phyloP scores from a whole-genome alignment of 1,139 yeast species.

The Blastobotrys buckinghamii region DNA sequence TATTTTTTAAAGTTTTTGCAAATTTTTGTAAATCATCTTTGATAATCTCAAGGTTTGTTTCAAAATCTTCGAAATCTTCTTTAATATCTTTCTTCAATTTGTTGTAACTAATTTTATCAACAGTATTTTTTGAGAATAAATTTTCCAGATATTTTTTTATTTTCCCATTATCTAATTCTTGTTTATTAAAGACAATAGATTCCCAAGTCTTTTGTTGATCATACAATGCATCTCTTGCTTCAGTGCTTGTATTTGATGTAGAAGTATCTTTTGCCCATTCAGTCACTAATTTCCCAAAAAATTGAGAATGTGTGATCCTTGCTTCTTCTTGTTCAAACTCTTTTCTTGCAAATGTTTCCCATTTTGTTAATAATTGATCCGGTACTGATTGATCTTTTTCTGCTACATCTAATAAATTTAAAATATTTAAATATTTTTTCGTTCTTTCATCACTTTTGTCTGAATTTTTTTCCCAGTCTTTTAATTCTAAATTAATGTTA shows the following conservation, averaged over 20 bases:
- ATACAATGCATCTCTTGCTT: conserved; percentile 12
- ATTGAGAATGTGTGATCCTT: conserved; percentile 15
- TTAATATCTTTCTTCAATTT: conserved; percentile 8
- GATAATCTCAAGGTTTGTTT: background rate
- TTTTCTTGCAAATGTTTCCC: conserved; percentile 9
- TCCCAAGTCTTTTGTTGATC: conserved; percentile 17
- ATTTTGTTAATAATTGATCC: conserved; percentile 1
- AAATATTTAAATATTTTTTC: conserved; percentile 3
- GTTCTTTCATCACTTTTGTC: background rate
- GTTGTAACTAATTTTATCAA: conserved; percentile 6
- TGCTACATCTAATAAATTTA: conserved; percentile 4
- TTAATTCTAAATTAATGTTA: conserved; percentile 8
- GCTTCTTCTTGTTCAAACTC: conserved; percentile 10
- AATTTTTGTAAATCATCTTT: background rate
- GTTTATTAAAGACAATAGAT: conserved; percentile 14
- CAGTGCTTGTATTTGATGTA: too few relatives aligned
- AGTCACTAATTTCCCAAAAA: conserved; percentile 15
- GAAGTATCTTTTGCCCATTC: conserved; percentile 13
- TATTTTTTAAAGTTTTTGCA: background rate
- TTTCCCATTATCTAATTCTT: conserved; percentile 3
- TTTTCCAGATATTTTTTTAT: conserved; percentile 13
- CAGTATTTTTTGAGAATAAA: conserved; percentile 11
- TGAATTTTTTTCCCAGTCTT: background rate
- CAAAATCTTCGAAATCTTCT: background rate
- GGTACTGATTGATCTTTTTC: conserved; percentile 10